Conservation (phyloP, 768 basidiomycete genomes). For the Leccinum subtestaceum region DNA sequence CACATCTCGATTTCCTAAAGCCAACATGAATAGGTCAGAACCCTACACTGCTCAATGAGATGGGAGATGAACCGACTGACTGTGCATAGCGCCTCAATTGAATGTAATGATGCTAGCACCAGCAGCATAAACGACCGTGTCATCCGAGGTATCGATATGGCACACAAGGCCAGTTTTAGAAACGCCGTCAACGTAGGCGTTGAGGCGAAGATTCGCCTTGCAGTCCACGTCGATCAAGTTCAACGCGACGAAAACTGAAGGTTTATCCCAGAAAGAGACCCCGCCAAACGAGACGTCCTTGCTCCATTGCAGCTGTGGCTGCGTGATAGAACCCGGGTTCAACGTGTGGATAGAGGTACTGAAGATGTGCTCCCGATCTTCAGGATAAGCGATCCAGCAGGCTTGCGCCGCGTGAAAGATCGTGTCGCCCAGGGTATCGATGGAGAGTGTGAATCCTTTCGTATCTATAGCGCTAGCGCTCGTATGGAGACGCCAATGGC, state of each 20-base stretch:
- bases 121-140: slow-evolving; percentile 6
- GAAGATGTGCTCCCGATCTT: slow-evolving; percentile 19
- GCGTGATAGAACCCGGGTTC: neutral
- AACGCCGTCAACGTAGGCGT: slow-evolving; percentile 10
- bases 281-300: slow-evolving; percentile 6
- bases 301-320: slow-evolving; percentile 5
- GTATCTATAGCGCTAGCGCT: slow-evolving; percentile 10
- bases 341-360: slow-evolving; percentile 13
- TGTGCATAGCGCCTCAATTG: neutral
- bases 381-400: slow-evolving; percentile 22
- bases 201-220: slow-evolving; percentile 11
- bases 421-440: slow-evolving; percentile 12
- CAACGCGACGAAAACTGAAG: slow-evolving; percentile 18
- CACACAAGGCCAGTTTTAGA: slow-evolving; percentile 3
- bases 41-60: neutral
- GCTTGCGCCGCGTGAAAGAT: slow-evolving; percentile 1
- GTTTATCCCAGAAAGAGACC: slow-evolving; percentile 12
- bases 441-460: slow-evolving; percentile 15
- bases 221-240: slow-evolving; percentile 14
- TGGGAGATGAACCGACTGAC: neutral
- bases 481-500: slow-evolving; percentile 8
- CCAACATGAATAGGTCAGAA: neutral
- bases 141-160: slow-evolving; percentile 11
- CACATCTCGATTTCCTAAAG: neutral
- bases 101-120: slow-evolving; percentile 7